A percentile compares a stretch with the other conserved stretches of the same genome.
These are phyloP conservation scores for Akanthomyces lecanii DNA, from an alignment of 2,329 filamentous ascomycete species.

Conservation along the genomic window DNA sequence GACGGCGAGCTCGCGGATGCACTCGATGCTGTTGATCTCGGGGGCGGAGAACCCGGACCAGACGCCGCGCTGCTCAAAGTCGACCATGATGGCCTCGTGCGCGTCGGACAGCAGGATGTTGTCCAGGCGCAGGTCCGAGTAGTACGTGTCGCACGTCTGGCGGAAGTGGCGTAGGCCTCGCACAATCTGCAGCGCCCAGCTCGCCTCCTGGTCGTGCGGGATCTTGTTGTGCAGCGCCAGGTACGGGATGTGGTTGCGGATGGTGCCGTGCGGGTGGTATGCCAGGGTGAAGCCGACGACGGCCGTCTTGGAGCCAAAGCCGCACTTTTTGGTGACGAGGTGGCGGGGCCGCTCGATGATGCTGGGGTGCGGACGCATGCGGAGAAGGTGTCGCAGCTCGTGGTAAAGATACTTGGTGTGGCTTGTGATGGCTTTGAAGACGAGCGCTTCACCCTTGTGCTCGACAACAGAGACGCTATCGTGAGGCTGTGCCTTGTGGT, in stretches of 20 bases:
- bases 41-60: conserved; percentile 60
- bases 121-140: conserved; percentile 57
- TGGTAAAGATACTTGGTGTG: conserved; percentile 58
- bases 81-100: conserved; percentile 51
- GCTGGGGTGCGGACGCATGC: conserved; percentile 47
- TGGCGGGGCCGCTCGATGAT: conserved; percentile 49
- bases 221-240: conserved; percentile 44
- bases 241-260: conserved; percentile 52
- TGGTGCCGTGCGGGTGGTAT: conserved; percentile 49
- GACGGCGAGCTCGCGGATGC: conserved; percentile 49
- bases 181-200: conserved; percentile 51
- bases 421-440: conserved; percentile 56
- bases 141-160: conserved; percentile 43
- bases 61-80: conserved; percentile 60
- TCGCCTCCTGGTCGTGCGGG: conserved; percentile 41
- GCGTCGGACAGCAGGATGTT: conserved; percentile 51
- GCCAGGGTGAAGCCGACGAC: conserved; percentile 55
- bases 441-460: conserved; percentile 39
- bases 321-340: conserved; percentile 51
- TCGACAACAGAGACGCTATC: conserved; percentile 56
- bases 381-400: conserved; percentile 53
- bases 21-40: conserved; percentile 57
- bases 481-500: conserved; percentile 50
- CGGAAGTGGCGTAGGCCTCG: conserved; percentile 49
- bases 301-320: conserved; percentile 52